phyloP scores from a whole-genome alignment of 208 protist species.

The Trypanosoma rangeli region DNA sequence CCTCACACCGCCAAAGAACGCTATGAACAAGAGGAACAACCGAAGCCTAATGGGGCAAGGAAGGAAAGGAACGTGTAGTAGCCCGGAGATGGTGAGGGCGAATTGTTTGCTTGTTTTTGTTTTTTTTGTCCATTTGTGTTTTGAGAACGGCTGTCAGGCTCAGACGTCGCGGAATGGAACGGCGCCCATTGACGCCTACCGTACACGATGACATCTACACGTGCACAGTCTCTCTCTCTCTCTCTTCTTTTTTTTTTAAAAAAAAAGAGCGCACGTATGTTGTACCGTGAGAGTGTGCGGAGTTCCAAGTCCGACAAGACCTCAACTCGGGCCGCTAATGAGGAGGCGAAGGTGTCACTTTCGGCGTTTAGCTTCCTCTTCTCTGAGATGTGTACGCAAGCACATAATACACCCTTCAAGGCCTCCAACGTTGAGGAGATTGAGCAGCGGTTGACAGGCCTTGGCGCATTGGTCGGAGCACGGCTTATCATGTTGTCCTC shows the following conservation, averaged over 20 bases:
- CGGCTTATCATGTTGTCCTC: constrained; percentile 70
- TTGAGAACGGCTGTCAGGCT: too few relatives aligned
- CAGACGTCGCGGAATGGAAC: too few relatives aligned
- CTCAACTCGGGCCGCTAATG: constrained; percentile 16
- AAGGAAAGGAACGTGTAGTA: neutral
- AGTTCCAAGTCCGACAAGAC: constrained; percentile 27
- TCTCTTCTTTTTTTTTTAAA: neutral
- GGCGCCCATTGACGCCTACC: too few relatives aligned
- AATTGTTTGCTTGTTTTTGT: too few relatives aligned
- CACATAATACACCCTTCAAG: constrained; percentile 73
- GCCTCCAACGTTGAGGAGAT: constrained; percentile 77
- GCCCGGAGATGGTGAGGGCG: too few relatives aligned
- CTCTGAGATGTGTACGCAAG: constrained; percentile 77
- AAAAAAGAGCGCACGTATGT: constrained; percentile 2
- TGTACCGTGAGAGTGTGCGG: constrained; percentile 30
- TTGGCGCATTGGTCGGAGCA: constrained; percentile 68
- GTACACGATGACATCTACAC: too few relatives aligned
- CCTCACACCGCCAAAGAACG: too few relatives aligned
- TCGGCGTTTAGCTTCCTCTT: constrained; percentile 87
- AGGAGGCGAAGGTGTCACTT: constrained; percentile 64
- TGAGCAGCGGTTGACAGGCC: constrained; percentile 65
- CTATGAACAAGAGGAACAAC: too few relatives aligned
- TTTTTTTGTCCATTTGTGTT: too few relatives aligned
- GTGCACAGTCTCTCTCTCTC: neutral
- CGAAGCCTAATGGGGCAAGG: too few relatives aligned